Evolutionary conservation across 2,329 filamentous ascomycete genomes (phyloP).

Genomic region (Aspergillus ruber): DNA sequence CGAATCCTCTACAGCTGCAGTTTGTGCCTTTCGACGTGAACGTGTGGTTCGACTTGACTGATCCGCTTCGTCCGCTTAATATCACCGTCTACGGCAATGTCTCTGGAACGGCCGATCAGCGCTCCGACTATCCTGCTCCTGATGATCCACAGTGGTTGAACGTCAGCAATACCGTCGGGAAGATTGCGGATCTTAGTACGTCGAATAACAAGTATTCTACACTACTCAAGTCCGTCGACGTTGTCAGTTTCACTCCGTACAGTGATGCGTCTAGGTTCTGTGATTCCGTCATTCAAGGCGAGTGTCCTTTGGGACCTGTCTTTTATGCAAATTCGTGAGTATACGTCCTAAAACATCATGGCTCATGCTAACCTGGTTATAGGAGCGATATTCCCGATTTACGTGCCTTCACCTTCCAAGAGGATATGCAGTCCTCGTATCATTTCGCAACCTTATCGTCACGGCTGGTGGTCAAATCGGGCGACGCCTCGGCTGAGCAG

Average conservation of each 20-base stretch:
- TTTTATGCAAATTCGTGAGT: constrained; percentile 55
- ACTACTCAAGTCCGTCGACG: constrained; percentile 62
- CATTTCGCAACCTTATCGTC: constrained; percentile 75
- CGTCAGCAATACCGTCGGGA: constrained; percentile 58
- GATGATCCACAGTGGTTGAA: constrained; percentile 58
- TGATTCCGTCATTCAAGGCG: constrained; percentile 48
- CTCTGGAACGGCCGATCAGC: constrained; percentile 56
- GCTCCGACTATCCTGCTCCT: constrained; percentile 53
- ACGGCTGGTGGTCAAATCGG: constrained; percentile 68
- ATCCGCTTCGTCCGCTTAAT: constrained; percentile 59
- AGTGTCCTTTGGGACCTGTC: constrained; percentile 69
- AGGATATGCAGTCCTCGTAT: constrained; percentile 75
- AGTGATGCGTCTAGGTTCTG: constrained; percentile 60
- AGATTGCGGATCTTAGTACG: constrained; percentile 63
- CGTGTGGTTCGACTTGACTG: constrained; percentile 62
- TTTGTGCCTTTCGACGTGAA: constrained; percentile 71
- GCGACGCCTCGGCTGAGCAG: constrained; percentile 55
- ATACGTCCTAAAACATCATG: not conserved
- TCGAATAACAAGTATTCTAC: constrained; percentile 62
- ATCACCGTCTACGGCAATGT: constrained; percentile 89
- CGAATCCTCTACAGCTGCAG: constrained; percentile 61
- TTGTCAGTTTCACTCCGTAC: constrained; percentile 71
- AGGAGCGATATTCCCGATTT: constrained; percentile 47
- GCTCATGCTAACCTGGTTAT: not conserved
- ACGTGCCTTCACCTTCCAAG: constrained; percentile 65